phyloP scores from a whole-genome alignment of 495 filamentous ascomycete genomes.

The Daldinia concentrica region DNA sequence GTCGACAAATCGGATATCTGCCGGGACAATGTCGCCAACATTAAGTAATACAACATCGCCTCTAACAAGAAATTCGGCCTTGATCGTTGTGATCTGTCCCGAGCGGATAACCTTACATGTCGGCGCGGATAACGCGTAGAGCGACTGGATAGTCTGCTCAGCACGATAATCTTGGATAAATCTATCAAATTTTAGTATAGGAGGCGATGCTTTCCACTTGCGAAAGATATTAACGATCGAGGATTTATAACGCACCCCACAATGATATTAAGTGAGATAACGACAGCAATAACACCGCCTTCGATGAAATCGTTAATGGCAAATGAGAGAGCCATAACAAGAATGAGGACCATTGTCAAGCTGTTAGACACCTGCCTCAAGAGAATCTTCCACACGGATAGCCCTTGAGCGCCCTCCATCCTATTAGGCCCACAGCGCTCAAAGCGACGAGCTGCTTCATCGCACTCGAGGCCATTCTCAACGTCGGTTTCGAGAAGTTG shows the following conservation, averaged over 20 bases:
- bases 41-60: slow-evolving; percentile 77
- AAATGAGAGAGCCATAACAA: slow-evolving; percentile 78
- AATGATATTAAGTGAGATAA: slow-evolving; percentile 76
- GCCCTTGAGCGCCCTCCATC: slow-evolving; percentile 59
- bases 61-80: slow-evolving; percentile 70
- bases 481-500: slow-evolving; percentile 34
- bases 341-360: slow-evolving; percentile 69
- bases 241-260: slow-evolving; percentile 61
- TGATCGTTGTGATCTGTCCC: slow-evolving; percentile 63
- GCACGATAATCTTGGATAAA: slow-evolving; percentile 79
- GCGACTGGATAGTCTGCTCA: slow-evolving; percentile 76
- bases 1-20: slow-evolving; percentile 72
- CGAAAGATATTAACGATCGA: not conserved
- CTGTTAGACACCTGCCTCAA: slow-evolving; percentile 65
- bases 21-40: slow-evolving; percentile 76
- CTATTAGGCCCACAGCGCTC: slow-evolving; percentile 60
- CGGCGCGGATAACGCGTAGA: slow-evolving; percentile 73
- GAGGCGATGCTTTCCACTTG: not conserved
- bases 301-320: slow-evolving; percentile 79
- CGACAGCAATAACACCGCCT: slow-evolving; percentile 76
- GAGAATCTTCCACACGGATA: slow-evolving; percentile 65
- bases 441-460: slow-evolving; percentile 57
- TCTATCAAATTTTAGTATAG: slow-evolving; percentile 36
- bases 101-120: slow-evolving; percentile 70
- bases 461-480: slow-evolving; percentile 53